Base-by-base conservation (phyloP, 2,329 filamentous ascomycete species). In the Sclerotinia sclerotiorum region DNA sequence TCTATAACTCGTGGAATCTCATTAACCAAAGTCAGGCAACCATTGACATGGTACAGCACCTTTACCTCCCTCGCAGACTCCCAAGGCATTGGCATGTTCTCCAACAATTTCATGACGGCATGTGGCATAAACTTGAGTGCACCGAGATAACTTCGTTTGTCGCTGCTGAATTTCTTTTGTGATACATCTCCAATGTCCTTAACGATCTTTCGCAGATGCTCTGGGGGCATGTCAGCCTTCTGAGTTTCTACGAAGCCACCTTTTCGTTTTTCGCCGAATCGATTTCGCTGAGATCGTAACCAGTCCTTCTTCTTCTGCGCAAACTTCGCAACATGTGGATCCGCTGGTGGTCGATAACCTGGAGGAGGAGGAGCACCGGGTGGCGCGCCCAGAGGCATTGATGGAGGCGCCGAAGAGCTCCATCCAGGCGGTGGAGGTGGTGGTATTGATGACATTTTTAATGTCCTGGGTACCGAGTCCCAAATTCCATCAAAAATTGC, bases 61-160 rank as follows among this genome's bases (percentile, higher is more conserved):
- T 98, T 98, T 71, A 99, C 96, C 77, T 99, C 95, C 71, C 94
- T 88, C 35, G 93, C 89, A 68, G 93, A 95, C 82, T 99, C 95
- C 95, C 95, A 99, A 0, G 95, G 95, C 95, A 99, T 99, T 5
- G 95, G 95, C 95, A 99, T 99, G 76, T 99, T 99, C 82, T 99
- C 95, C 68, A 99, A 81, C 32, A 99, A 85, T 83, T 99, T 99
- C 82, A 99, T 82, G 15, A 99, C 95, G 7, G 95, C 95, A 78
- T 99, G 95, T 1, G 95, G 95, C 95, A 99, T 99, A 82, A 97
- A 99, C 82, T 99, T 99, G 72, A 99, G 82, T 46, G 96, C 95
- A 71, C 96, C 96, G 60, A 99, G 85, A 79, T 99, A 99, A 81
- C 94, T 97, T 74, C 95, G 88, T 85, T 99, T 99, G 83, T 99